Percentiles rank a stretch among this genome's conserved stretches.
Evolutionary conservation across 2,329 filamentous ascomycete species (phyloP).

Genomic region (Ceratocystiopsis sp.): DNA sequence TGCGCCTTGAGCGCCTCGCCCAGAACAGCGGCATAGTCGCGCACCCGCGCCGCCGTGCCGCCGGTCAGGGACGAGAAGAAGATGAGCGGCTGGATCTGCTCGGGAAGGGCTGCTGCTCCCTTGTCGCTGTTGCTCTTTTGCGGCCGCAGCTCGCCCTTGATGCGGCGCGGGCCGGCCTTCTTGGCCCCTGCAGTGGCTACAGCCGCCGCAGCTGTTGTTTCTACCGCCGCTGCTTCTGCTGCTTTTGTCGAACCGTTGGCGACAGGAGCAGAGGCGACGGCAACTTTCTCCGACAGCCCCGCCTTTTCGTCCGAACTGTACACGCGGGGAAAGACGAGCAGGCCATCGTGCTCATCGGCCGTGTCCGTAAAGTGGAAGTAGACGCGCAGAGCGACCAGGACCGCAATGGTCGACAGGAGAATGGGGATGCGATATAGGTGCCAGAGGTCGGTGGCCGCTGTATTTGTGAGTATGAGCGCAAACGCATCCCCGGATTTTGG

Average conservation of each 20-base stretch:
- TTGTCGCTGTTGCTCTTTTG: conserved; percentile 11
- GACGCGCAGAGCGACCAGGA: conserved; percentile 22
- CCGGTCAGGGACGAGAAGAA: conserved; percentile 86
- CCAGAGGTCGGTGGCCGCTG: conserved; percentile 23
- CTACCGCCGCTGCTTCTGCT: too few relatives aligned
- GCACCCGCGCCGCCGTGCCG: conserved; percentile 59
- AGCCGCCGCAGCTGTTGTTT: neutral
- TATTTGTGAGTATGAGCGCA: neutral
- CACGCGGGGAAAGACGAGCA: conserved; percentile 21
- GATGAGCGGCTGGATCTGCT: conserved; percentile 50
- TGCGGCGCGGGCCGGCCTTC: conserved; percentile 24
- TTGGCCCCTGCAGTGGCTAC: conserved; percentile 1
- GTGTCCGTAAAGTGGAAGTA: conserved; percentile 22
- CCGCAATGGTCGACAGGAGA: conserved; percentile 21
- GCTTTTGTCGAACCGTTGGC: too few relatives aligned
- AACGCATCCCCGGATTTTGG: neutral
- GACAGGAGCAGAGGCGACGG: neutral
- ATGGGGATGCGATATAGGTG: conserved; percentile 28
- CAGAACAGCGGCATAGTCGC: conserved; percentile 41
- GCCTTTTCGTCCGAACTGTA: conserved; percentile 10
- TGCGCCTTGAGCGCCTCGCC: conserved; percentile 24
- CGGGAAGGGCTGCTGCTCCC: conserved; percentile 8
- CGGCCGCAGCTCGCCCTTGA: conserved; percentile 22
- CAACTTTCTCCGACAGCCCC: neutral
- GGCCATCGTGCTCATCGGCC: conserved; percentile 15